These are phyloP conservation scores for Macrolepiota fuliginosa DNA, from an alignment of 768 basidiomycete genomes.

Conservation along the genomic window DNA sequence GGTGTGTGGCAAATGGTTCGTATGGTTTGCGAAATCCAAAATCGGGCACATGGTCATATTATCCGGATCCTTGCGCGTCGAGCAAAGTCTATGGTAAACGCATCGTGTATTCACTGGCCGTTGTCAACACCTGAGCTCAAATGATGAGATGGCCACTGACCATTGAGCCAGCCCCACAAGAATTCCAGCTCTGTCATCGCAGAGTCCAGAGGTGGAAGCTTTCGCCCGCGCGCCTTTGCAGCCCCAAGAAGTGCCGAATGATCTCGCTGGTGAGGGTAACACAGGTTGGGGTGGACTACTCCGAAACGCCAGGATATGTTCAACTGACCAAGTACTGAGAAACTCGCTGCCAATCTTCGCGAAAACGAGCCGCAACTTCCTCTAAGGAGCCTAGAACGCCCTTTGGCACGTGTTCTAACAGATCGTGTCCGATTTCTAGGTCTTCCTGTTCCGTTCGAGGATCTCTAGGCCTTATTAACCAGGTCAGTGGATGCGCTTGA, in stretches of 20 bases:
- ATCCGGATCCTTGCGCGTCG: conserved; percentile 51
- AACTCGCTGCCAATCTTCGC: conserved; percentile 56
- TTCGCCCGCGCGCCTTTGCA: conserved; percentile 8
- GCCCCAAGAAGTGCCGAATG: conserved; percentile 9
- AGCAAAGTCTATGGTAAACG: conserved; percentile 65
- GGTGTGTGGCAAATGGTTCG: conserved; percentile 38
- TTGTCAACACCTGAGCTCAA: background rate
- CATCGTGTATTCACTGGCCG: conserved; percentile 86
- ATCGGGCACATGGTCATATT: conserved; percentile 89
- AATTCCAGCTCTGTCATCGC: conserved; percentile 43
- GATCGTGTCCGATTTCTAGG: conserved; percentile 11
- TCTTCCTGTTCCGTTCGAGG: background rate
- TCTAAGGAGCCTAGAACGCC: conserved; percentile 39
- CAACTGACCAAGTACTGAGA: conserved; percentile 50
- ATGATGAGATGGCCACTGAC: conserved; percentile 36
- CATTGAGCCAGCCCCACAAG: conserved; percentile 92
- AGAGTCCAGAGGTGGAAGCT: conserved; percentile 7
- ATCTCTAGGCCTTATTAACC: conserved; percentile 42
- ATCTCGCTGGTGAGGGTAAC: conserved; percentile 20
- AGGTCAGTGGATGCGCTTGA: conserved; percentile 78
- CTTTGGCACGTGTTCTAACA: conserved; percentile 49
- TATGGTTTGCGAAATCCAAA: conserved; percentile 90
- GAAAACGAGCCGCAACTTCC: conserved; percentile 46
- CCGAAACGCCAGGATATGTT: background rate
- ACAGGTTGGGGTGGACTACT: background rate